These are phyloP conservation scores for Golubevia pallescens DNA, from an alignment of 1,284 basidiomycete species.

Conservation along the genomic window DNA sequence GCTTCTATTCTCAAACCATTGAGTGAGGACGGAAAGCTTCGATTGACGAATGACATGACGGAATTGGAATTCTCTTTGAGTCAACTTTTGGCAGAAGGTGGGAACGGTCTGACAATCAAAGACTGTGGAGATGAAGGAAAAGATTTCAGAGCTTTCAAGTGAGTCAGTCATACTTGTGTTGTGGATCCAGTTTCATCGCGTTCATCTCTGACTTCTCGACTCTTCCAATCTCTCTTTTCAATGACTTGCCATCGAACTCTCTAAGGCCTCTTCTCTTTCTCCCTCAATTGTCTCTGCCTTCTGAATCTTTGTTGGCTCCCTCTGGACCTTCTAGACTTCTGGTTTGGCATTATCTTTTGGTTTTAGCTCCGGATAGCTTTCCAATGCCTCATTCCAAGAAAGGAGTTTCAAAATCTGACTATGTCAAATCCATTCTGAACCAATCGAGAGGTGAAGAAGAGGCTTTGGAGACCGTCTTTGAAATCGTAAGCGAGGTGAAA, in stretches of 20 bases:
- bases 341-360: too few species aligned
- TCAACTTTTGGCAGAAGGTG: too few species aligned
- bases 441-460: too few species aligned
- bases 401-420: too few species aligned
- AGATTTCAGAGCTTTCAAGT: background rate
- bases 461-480: too few species aligned
- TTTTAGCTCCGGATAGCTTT: too few species aligned
- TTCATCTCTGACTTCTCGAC: background rate
- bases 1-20: constrained; percentile 85
- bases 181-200: constrained; percentile 8
- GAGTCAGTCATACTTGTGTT: constrained; percentile 2
- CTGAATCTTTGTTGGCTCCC: constrained; percentile 1
- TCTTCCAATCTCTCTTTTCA: too few species aligned
- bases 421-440: too few species aligned
- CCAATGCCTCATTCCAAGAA: too few species aligned
- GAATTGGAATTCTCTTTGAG: constrained; percentile 82
- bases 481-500: too few species aligned
- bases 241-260: too few species aligned
- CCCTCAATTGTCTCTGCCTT: constrained; percentile 11
- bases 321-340: constrained; percentile 5
- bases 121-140: background rate
- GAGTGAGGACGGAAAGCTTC: constrained; percentile 85
- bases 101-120: background rate
- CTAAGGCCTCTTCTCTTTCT: constrained; percentile 9
- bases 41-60: constrained; percentile 91